phyloP scores from a whole-genome alignment of 1,284 basidiomycete genomes.

The Ustilago tritici region DNA sequence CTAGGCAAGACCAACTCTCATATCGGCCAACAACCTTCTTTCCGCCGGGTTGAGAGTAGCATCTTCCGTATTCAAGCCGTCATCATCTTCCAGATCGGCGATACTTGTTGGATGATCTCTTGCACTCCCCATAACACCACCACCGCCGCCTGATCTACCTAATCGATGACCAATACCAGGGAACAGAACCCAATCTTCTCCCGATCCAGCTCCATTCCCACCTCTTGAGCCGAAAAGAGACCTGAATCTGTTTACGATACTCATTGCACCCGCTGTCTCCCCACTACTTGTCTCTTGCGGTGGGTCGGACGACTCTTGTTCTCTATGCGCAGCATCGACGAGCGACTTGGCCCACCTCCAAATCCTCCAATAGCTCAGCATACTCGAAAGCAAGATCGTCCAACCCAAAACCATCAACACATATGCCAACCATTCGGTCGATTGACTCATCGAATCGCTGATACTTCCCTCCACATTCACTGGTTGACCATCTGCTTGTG shows the following conservation, averaged over 20 bases:
- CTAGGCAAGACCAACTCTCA: conserved; percentile 47
- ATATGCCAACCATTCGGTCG: conserved; percentile 86
- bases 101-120: conserved; percentile 45
- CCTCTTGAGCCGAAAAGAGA: conserved; percentile 24
- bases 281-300: conserved; percentile 7
- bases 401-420: conserved; percentile 90
- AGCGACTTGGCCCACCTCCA: conserved; percentile 60
- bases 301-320: conserved; percentile 27
- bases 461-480: conserved; percentile 70
- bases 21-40: conserved; percentile 43
- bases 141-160: conserved; percentile 4
- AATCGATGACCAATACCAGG: conserved; percentile 50
- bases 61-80: conserved; percentile 35
- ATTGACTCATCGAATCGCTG: conserved; percentile 70
- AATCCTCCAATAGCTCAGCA: conserved; percentile 78
- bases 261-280: conserved; percentile 17
- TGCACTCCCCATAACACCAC: background rate
- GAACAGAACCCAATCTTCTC: conserved; percentile 64
- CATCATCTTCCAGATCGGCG: conserved; percentile 46
- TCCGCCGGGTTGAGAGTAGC: conserved; percentile 45
- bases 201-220: conserved; percentile 17
- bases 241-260: conserved; percentile 45
- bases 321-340: conserved; percentile 57
- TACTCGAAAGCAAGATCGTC: conserved; percentile 79
- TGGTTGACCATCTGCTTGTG: conserved; percentile 66